Percentiles rank a stretch among this genome's conserved stretches.
These are phyloP conservation scores for Plicaturopsis crispa DNA, from an alignment of 768 basidiomycete genomes.

Conservation along the genomic window DNA sequence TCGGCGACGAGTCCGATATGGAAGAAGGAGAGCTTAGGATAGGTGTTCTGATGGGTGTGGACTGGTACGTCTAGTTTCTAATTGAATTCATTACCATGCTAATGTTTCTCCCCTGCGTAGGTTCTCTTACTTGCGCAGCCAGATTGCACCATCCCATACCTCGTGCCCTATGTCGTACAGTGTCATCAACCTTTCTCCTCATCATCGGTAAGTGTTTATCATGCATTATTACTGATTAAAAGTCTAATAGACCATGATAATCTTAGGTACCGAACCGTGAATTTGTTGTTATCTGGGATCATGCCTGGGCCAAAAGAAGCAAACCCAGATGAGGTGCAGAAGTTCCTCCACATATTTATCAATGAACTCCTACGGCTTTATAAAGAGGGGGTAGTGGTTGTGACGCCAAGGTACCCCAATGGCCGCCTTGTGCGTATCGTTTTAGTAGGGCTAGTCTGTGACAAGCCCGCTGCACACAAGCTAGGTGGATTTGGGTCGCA, in stretches of 20 bases:
- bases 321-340: conserved; percentile 17
- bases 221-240: conserved; percentile 23
- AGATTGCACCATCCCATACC: conserved; percentile 25
- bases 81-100: not conserved
- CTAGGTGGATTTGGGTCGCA: conserved; percentile 21
- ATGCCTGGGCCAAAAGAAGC: conserved; percentile 22
- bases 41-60: not conserved
- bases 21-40: not conserved
- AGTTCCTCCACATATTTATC: conserved; percentile 16
- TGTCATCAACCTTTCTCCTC: too few species aligned
- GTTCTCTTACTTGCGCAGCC: conserved; percentile 28
- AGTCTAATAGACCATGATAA: too few species aligned
- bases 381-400: conserved; percentile 14
- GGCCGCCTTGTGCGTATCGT: conserved; percentile 23
- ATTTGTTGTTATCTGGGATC: conserved; percentile 17
- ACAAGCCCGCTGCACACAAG: conserved; percentile 31
- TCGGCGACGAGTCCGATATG: not conserved
- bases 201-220: too few species aligned
- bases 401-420: conserved; percentile 15
- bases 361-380: conserved; percentile 18
- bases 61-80: not conserved
- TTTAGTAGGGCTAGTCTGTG: conserved; percentile 25
- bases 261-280: conserved; percentile 18
- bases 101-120: conserved; percentile 8
- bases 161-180: conserved; percentile 26